phyloP scores from a whole-genome alignment of 805 yeast genomes.

The Saturnispora silvae region DNA sequence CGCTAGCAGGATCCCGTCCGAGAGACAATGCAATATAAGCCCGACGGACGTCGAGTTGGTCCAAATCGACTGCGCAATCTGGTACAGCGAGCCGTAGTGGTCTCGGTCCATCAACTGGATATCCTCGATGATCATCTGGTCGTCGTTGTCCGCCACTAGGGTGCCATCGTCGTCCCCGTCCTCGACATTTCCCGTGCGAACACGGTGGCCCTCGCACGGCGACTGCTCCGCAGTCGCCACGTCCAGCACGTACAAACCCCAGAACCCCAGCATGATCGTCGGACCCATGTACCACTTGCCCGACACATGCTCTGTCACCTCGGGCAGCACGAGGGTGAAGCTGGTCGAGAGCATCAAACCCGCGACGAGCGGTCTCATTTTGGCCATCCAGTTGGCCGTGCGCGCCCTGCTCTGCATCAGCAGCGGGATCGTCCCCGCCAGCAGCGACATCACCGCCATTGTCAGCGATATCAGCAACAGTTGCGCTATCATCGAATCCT shows the following conservation, averaged over 20 bases:
- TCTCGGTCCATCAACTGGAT: too few species aligned
- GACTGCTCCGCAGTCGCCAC: too few species aligned
- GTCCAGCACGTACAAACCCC: constrained; percentile 8
- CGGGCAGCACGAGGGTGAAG: constrained; percentile 10
- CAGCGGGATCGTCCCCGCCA: constrained; percentile 9
- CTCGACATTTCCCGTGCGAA: too few species aligned
- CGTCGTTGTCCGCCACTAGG: too few species aligned
- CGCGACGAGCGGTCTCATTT: constrained; percentile 1
- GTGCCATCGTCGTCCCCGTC: too few species aligned
- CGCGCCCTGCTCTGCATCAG: neutral
- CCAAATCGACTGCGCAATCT: constrained; percentile 27
- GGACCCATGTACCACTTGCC: constrained; percentile 6
- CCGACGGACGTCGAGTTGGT: constrained; percentile 47
- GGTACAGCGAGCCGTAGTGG: too few species aligned
- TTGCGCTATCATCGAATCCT: neutral
- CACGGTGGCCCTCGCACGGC: too few species aligned
- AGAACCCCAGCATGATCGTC: constrained; percentile 9
- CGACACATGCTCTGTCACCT: constrained; percentile 5
- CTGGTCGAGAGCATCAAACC: constrained; percentile 11
- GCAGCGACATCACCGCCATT: constrained; percentile 8
- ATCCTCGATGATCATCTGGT: too few species aligned
- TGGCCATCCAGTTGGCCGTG: neutral
- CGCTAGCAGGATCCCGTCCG: constrained; percentile 69
- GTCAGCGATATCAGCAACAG: constrained; percentile 1
- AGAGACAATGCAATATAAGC: constrained; percentile 51